These are phyloP conservation scores for Zelopaecilomyces penicillatus DNA, from an alignment of 2,329 filamentous ascomycete genomes.

Conservation along the genomic window DNA sequence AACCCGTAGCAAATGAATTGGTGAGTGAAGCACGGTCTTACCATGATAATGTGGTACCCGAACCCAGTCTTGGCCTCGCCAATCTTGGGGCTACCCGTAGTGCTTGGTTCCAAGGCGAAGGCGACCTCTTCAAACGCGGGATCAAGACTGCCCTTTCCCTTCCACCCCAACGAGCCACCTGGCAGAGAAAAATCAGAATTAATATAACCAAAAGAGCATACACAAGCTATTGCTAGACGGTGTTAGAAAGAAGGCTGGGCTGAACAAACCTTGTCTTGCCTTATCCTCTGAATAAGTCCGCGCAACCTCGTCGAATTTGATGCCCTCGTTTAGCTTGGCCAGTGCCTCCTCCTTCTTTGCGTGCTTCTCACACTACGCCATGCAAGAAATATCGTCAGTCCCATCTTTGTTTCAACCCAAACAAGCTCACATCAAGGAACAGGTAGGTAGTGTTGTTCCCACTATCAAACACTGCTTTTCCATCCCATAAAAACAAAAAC, in stretches of 20 bases:
- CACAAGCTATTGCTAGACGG: no score
- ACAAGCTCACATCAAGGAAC: not conserved
- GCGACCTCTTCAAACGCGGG: constrained; percentile 65
- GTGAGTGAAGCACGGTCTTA: constrained; percentile 24
- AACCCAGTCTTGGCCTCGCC: constrained; percentile 66
- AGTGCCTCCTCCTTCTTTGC: constrained; percentile 70
- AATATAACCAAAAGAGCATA: not conserved
- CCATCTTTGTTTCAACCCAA: no score
- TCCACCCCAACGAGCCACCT: constrained; percentile 68
- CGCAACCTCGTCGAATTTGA: constrained; percentile 69
- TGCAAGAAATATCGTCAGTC: not conserved
- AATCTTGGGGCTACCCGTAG: constrained; percentile 54
- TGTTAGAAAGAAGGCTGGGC: no score
- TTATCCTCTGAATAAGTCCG: constrained; percentile 69
- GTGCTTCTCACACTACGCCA: constrained; percentile 59
- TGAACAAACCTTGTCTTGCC: constrained; percentile 49
- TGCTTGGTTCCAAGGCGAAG: constrained; percentile 59
- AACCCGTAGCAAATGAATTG: no score
- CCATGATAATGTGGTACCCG: constrained; percentile 77
- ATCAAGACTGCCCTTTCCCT: constrained; percentile 58
- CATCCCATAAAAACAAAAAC: no score
- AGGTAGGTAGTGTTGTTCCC: not conserved
- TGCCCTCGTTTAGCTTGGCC: constrained; percentile 55
- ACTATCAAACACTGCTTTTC: no score
- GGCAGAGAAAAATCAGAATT: not conserved